Conservation (phyloP, 2,329 filamentous ascomycete species). For the Raffaelea ambrosiae region DNA sequence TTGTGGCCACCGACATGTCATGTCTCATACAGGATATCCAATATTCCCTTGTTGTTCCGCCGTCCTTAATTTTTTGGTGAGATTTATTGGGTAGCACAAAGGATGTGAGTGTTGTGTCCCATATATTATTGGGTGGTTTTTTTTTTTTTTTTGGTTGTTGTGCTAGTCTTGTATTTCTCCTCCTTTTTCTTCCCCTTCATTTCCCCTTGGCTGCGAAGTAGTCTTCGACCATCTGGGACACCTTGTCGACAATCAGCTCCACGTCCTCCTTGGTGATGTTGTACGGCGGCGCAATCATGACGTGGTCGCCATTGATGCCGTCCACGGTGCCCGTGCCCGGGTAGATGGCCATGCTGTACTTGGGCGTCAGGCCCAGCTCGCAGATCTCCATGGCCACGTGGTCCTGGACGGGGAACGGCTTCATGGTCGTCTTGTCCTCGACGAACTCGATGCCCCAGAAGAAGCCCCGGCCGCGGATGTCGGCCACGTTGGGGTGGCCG, state of each 20-base stretch:
- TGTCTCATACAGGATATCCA: no score
- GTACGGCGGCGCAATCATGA: constrained; percentile 62
- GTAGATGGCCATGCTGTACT: constrained; percentile 43
- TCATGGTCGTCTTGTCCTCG: constrained; percentile 21
- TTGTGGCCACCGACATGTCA: no score
- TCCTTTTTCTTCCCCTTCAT: neutral
- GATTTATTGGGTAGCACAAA: no score
- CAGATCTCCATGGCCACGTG: constrained; percentile 24
- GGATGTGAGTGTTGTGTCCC: no score
- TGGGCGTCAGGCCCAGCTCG: constrained; percentile 20
- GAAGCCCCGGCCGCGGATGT: constrained; percentile 33
- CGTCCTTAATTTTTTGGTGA: no score
- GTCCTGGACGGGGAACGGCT: constrained; percentile 22
- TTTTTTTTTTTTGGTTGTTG: no score
- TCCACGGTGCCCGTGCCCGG: constrained; percentile 53
- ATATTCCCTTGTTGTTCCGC: no score
- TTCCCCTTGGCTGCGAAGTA: constrained; percentile 26
- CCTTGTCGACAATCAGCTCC: constrained; percentile 42
- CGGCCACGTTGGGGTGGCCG: constrained; percentile 28
- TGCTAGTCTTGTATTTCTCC: no score
- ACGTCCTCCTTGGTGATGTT: constrained; percentile 51
- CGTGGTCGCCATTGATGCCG: constrained; percentile 56
- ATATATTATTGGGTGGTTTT: no score
- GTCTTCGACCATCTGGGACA: constrained; percentile 42
- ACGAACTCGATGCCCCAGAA: constrained; percentile 38